Evolutionary conservation across 768 basidiomycete species (phyloP).

Genomic region (Phlebiopsis gigantea): DNA sequence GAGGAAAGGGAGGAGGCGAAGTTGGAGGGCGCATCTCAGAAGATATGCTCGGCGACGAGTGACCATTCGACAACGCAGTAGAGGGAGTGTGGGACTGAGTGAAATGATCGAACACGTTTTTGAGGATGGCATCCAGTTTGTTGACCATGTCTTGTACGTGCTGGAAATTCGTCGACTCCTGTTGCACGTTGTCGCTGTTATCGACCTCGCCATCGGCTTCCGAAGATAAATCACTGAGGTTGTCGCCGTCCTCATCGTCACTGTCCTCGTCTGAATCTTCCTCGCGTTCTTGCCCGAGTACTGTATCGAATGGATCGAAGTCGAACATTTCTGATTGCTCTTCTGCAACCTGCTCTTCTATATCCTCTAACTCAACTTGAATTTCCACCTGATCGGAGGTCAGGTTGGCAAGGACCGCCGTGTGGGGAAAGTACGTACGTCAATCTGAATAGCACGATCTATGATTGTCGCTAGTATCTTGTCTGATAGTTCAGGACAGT

Average conservation of each 20-base stretch:
- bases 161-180: slow-evolving; percentile 49
- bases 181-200: slow-evolving; percentile 29
- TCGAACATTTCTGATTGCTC: slow-evolving; percentile 62
- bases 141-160: slow-evolving; percentile 83
- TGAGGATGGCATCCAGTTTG: slow-evolving; percentile 87
- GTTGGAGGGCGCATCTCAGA: slow-evolving; percentile 18
- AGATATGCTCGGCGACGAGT: slow-evolving; percentile 26
- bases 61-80: slow-evolving; percentile 15
- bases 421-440: slow-evolving; percentile 49
- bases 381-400: slow-evolving; percentile 72
- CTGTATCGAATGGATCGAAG: slow-evolving; percentile 81
- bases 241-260: slow-evolving; percentile 42
- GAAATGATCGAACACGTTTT: slow-evolving; percentile 83
- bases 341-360: slow-evolving; percentile 60
- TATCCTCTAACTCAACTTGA: slow-evolving; percentile 89
- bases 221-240: slow-evolving; percentile 74
- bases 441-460: slow-evolving; percentile 93
- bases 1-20: slow-evolving; percentile 17
- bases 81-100: slow-evolving; percentile 24
- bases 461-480: slow-evolving; percentile 82
- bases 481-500: slow-evolving; percentile 84
- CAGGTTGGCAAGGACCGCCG: not conserved
- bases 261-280: slow-evolving; percentile 46
- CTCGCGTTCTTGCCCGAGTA: slow-evolving; percentile 70
- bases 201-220: slow-evolving; percentile 51